A percentile compares a stretch with the other conserved stretches of the same genome.
Conservation (phyloP, 2,329 filamentous ascomycete species). For the Hypocrella siamensis region DNA sequence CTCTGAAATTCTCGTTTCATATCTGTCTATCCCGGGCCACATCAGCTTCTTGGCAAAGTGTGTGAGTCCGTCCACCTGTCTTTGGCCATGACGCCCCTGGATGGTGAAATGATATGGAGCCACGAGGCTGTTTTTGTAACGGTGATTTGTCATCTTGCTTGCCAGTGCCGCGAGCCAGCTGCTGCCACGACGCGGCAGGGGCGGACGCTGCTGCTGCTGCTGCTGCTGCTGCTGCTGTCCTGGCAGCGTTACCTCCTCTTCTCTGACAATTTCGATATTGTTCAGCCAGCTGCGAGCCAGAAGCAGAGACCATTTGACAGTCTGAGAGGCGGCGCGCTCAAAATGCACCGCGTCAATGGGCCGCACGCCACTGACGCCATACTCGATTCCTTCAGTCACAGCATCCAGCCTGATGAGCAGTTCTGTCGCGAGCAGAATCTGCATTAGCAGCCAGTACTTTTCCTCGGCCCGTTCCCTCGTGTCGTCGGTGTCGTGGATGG, state of each 20-base stretch:
- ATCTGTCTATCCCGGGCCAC: constrained; percentile 45
- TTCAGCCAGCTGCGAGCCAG: constrained; percentile 52
- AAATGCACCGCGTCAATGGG: constrained; percentile 44
- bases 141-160: constrained; percentile 31
- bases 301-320: constrained; percentile 52
- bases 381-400: constrained; percentile 44
- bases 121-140: constrained; percentile 19
- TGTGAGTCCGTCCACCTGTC: constrained; percentile 44
- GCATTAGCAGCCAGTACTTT: constrained; percentile 51
- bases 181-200: constrained; percentile 7
- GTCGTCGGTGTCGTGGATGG: constrained; percentile 30
- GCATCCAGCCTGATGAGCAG: constrained; percentile 49
- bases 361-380: constrained; percentile 32
- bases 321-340: constrained; percentile 42
- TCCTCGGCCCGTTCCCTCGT: constrained; percentile 40
- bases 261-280: constrained; percentile 43
- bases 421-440: constrained; percentile 49
- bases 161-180: constrained; percentile 44
- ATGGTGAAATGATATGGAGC: constrained; percentile 28
- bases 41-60: constrained; percentile 47
- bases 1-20: constrained; percentile 30
- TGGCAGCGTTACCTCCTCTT: constrained; percentile 13
- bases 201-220: constrained; percentile 3
- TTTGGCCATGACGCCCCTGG: constrained; percentile 36
- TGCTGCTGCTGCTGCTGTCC: no score